A percentile compares a stretch with the other conserved stretches of the same genome.
These are phyloP conservation scores for Kokia cookei DNA, from an alignment of 441 rosid species.

Conservation along the genomic window DNA sequence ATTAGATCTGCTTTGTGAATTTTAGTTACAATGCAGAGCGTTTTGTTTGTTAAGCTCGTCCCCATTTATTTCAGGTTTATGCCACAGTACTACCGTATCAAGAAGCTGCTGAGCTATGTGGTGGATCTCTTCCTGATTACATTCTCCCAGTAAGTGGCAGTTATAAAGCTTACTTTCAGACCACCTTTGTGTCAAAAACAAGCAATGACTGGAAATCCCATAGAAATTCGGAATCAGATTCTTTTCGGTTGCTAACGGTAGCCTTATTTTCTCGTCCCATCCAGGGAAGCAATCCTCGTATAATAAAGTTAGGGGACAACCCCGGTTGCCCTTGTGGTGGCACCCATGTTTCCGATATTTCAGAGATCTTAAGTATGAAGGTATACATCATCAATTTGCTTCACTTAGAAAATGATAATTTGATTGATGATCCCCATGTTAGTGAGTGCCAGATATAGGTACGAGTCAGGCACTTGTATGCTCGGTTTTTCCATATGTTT, in stretches of 20 bases:
- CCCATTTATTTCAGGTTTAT: conserved; percentile 37
- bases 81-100: conserved; percentile 50
- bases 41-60: conserved; percentile 4
- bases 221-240: background rate
- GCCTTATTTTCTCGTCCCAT: conserved; percentile 8
- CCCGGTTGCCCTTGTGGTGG: conserved; percentile 87
- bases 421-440: background rate
- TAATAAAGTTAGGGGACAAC: conserved; percentile 54
- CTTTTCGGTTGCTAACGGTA: background rate
- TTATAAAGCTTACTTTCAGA: background rate
- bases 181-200: background rate
- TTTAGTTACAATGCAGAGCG: background rate
- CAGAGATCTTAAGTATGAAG: conserved; percentile 65
- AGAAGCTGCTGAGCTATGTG: conserved; percentile 62
- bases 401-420: background rate
- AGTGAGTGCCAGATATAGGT: background rate
- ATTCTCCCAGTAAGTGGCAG: conserved; percentile 43
- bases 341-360: conserved; percentile 69
- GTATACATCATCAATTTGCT: conserved; percentile 21
- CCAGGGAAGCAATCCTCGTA: conserved; percentile 78
- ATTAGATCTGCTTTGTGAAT: background rate
- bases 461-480: background rate
- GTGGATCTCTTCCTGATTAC: conserved; percentile 79
- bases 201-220: background rate
- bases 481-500: background rate